Evolutionary conservation across 768 basidiomycete genomes (phyloP).

Genomic region (Pisolithus sp.): DNA sequence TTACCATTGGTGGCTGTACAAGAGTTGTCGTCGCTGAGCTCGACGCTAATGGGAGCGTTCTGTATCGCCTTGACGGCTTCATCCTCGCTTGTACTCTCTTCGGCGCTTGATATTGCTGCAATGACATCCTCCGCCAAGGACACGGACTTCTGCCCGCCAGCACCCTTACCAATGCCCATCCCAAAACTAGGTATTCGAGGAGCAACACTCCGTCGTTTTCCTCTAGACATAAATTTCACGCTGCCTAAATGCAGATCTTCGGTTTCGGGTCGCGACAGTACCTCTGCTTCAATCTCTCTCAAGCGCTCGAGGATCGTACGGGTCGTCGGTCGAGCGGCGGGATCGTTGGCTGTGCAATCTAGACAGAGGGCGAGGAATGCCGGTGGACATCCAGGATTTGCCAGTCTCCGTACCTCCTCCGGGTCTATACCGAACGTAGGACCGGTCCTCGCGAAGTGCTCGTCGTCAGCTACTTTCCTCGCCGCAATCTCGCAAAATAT

Average conservation of each 20-base stretch:
- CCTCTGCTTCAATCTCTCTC: conserved; percentile 75
- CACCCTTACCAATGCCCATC: conserved; percentile 57
- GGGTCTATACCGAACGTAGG: conserved; percentile 75
- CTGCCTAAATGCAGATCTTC: conserved; percentile 79
- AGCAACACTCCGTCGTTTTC: conserved; percentile 48
- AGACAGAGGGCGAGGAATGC: conserved; percentile 73
- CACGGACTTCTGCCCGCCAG: conserved; percentile 30
- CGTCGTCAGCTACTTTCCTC: conserved; percentile 78
- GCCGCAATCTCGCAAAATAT: conserved; percentile 90
- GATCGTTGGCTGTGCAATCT: conserved; percentile 66
- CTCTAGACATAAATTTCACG: conserved; percentile 72
- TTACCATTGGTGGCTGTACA: conserved; percentile 35
- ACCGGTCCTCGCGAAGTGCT: conserved; percentile 67
- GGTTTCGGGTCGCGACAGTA: conserved; percentile 60
- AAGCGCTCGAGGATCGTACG: conserved; percentile 75
- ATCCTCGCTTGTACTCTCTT: conserved; percentile 57
- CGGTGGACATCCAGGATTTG: conserved; percentile 70
- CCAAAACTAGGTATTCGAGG: conserved; percentile 89
- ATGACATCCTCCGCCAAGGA: conserved; percentile 31
- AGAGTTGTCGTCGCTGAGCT: conserved; percentile 39
- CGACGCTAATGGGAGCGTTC: conserved; percentile 42
- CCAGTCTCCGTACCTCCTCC: conserved; percentile 62
- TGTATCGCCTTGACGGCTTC: conserved; percentile 60
- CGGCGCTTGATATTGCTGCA: conserved; percentile 33
- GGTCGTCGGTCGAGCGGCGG: conserved; percentile 66